These are phyloP conservation scores for Aspergillus homomorphus DNA, from an alignment of 495 filamentous ascomycete genomes.

Conservation along the genomic window DNA sequence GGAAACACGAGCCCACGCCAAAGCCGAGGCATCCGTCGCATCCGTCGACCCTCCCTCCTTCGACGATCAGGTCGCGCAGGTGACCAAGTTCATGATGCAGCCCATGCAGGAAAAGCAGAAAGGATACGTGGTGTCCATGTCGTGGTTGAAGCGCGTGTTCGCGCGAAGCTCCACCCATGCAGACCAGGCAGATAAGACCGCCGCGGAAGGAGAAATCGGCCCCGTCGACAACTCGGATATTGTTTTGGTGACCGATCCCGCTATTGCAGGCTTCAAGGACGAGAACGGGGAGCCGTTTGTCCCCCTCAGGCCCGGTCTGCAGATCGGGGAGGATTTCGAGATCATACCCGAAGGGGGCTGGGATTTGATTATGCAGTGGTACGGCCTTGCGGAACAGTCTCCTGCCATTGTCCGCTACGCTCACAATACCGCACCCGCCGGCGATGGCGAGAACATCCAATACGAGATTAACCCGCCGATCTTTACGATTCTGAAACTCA, in stretches of 20 bases:
- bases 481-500: slow-evolving; percentile 80
- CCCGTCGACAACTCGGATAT: slow-evolving; percentile 83
- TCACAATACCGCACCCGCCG: slow-evolving; percentile 66
- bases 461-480: slow-evolving; percentile 85
- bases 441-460: slow-evolving; percentile 60
- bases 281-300: slow-evolving; percentile 62
- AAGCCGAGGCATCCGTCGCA: slow-evolving; percentile 13
- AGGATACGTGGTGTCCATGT: slow-evolving; percentile 72
- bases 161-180: slow-evolving; percentile 59
- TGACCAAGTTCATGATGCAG: slow-evolving; percentile 52
- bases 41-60: slow-evolving; percentile 49
- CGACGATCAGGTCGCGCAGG: slow-evolving; percentile 73
- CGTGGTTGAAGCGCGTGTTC: slow-evolving; percentile 75
- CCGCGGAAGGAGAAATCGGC: slow-evolving; percentile 63
- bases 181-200: slow-evolving; percentile 55
- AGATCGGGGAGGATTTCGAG: slow-evolving; percentile 65
- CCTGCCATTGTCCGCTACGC: slow-evolving; percentile 70
- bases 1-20: slow-evolving; percentile 16
- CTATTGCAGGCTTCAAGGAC: slow-evolving; percentile 43
- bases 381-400: slow-evolving; percentile 69
- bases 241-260: slow-evolving; percentile 43
- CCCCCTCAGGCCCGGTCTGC: slow-evolving; percentile 69
- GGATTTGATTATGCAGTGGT: slow-evolving; percentile 78
- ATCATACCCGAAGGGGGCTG: slow-evolving; percentile 76
- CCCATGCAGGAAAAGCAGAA: slow-evolving; percentile 64